These are phyloP conservation scores for Tetrapisispora arboricola DNA, from an alignment of 805 yeast species.

Conservation along the genomic window DNA sequence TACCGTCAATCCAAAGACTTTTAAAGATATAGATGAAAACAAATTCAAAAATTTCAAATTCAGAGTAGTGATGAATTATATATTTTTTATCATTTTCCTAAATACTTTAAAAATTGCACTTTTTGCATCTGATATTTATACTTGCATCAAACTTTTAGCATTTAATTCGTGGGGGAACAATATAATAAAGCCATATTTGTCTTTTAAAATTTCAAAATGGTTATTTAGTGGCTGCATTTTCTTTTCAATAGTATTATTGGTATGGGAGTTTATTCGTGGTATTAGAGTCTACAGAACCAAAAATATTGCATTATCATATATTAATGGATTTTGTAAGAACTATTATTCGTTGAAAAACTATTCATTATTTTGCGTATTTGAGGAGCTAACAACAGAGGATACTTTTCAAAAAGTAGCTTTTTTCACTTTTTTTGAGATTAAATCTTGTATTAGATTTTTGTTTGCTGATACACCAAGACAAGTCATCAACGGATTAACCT, in stretches of 20 bases:
- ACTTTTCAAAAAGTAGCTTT: constrained; percentile 61
- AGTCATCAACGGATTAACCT: constrained; percentile 67
- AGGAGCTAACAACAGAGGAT: constrained; percentile 54
- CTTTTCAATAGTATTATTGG: constrained; percentile 48
- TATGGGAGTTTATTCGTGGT: constrained; percentile 52
- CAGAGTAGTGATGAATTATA: constrained; percentile 16
- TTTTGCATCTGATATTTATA: constrained; percentile 64
- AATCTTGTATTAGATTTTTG: constrained; percentile 50
- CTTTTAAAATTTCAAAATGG: constrained; percentile 51
- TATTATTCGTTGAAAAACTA: constrained; percentile 49
- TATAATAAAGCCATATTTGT: constrained; percentile 37
- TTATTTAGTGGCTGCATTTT: constrained; percentile 74
- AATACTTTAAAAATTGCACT: constrained; percentile 43
- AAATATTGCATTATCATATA: constrained; percentile 59
- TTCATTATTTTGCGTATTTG: constrained; percentile 62
- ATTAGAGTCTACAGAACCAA: constrained; percentile 45
- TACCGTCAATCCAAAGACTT: constrained; percentile 19
- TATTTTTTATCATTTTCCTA: constrained; percentile 21
- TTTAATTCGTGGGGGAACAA: constrained; percentile 58
- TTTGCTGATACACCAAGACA: constrained; percentile 85
- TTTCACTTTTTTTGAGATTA: constrained; percentile 52
- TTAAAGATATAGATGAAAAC: constrained; percentile 19
- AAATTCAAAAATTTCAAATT: constrained; percentile 15
- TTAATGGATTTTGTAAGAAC: constrained; percentile 52
- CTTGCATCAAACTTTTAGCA: constrained; percentile 64